Evolutionary conservation across 305 asterid species (phyloP).

Genomic region (Fraxinus sp.): DNA sequence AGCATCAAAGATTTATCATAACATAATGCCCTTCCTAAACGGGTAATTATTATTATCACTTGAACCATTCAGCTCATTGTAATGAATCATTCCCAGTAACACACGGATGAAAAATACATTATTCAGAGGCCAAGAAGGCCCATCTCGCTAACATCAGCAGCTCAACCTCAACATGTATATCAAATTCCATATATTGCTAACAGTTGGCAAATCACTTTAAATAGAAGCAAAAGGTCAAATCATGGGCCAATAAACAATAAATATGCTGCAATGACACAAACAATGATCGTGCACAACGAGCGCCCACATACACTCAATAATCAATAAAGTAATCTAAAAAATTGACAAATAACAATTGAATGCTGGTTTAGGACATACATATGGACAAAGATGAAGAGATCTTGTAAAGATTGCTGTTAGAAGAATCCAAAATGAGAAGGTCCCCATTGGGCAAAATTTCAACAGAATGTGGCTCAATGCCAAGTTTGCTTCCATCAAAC

Average conservation of each 20-base stretch:
- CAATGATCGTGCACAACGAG: background rate
- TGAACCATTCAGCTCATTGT: constrained; percentile 13
- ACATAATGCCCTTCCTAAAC: background rate
- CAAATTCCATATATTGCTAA: constrained; percentile 17
- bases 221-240: constrained; percentile 9
- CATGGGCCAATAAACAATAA: background rate
- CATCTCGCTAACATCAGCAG: constrained; percentile 22
- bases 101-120: background rate
- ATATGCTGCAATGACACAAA: background rate
- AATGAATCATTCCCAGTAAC: background rate
- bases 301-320: background rate
- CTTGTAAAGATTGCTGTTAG: constrained; percentile 84
- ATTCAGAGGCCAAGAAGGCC: constrained; percentile 16
- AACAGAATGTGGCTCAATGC: constrained; percentile 81
- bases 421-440: constrained; percentile 86
- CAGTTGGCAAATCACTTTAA: constrained; percentile 22
- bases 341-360: background rate
- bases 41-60: constrained; percentile 16
- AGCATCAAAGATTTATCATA: background rate
- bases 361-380: constrained; percentile 47
- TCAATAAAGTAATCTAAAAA: background rate
- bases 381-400: constrained; percentile 82
- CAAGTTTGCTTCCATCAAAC: constrained; percentile 97
- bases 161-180: constrained; percentile 17
- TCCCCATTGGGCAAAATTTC: constrained; percentile 81